These are phyloP conservation scores for Geum urbanum DNA, from an alignment of 306 rosid genomes.

Conservation along the genomic window DNA sequence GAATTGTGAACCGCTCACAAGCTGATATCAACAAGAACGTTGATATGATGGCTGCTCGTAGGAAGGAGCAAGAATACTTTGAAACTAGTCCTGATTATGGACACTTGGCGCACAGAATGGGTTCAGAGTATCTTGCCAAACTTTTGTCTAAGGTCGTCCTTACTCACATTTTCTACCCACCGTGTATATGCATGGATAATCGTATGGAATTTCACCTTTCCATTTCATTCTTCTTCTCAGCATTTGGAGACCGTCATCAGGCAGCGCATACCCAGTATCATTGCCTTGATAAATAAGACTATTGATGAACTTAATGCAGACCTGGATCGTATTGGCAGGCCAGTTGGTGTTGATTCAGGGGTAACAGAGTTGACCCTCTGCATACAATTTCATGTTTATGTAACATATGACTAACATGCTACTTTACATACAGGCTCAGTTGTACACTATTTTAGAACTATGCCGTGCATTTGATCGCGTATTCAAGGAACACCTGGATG, in stretches of 20 bases:
- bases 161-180: constrained; percentile 13
- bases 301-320: constrained; percentile 92
- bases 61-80: constrained; percentile 86
- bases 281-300: constrained; percentile 88
- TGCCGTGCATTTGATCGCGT: constrained; percentile 99
- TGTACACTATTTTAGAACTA: constrained; percentile 89
- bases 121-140: constrained; percentile 95
- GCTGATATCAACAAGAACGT: constrained; percentile 93
- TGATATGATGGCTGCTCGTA: constrained; percentile 92
- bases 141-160: constrained; percentile 78
- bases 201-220: constrained; percentile 20
- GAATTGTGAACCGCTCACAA: constrained; percentile 97
- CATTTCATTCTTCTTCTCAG: constrained; percentile 39
- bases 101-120: constrained; percentile 95
- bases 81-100: constrained; percentile 98
- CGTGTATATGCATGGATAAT: constrained; percentile 2
- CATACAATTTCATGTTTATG: constrained; percentile 15
- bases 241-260: constrained; percentile 97
- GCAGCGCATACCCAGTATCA: constrained; percentile 95
- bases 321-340: constrained; percentile 97
- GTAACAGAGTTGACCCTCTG: constrained; percentile 39
- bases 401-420: constrained; percentile 14
- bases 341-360: constrained; percentile 93
- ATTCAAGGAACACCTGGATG: constrained; percentile 93
- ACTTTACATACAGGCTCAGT: constrained; percentile 65